Evolutionary conservation across 2,329 filamentous ascomycete species (phyloP), one percentile per base, ranked within the genome.

Genomic region (Dactylonectria estremocensis): DNA sequence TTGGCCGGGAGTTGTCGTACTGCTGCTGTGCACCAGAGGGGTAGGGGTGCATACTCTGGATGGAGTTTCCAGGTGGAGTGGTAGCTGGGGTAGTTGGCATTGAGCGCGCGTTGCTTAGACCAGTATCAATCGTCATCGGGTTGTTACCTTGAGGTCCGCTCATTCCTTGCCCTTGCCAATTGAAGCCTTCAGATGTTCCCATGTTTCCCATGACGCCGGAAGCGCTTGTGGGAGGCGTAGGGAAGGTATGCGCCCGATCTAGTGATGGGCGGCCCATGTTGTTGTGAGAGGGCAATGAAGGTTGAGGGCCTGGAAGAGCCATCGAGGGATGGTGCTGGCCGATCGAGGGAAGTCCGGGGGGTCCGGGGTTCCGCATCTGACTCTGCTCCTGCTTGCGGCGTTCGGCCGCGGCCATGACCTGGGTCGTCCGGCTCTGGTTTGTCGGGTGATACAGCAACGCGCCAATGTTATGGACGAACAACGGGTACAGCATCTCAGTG

Each of bases 401-500:
- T 77, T 95, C 92, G 6, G 90, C 92, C 33, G 94, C 94, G 72
- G 94, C 93, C 90, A 97, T 95, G 61, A 97, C 94, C 78, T 94
- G 91, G 81, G 92, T 95, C 53, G 92, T 94, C 73, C 94, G 88
- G 72, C 85, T 93, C 78, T 95, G 92, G 79, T 98, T 98, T 46
- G 93, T 92, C 0, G 96, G 95, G 80, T 98, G 95, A 81, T 98
- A 98, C 56, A 98, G 88, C 71, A 98, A 87, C 65, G 94, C 93
- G 67, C 94, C 94, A 79, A 98, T 98, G 82, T 98, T 97, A 82
- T 98, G 95, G 45, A 98, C 96, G 80, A 99, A 99, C 55, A 99
- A 86, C 59, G 96, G 96, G 81, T 98, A 99, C 61, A 98, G 85
- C 54, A 95, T 85, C 82, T 98, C 95, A 0, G 96, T 98, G 71